A percentile compares a stretch with the other conserved stretches of the same genome.
These are phyloP conservation scores for Cyclocybe aegerita DNA, from an alignment of 768 basidiomycete species.

Conservation along the genomic window DNA sequence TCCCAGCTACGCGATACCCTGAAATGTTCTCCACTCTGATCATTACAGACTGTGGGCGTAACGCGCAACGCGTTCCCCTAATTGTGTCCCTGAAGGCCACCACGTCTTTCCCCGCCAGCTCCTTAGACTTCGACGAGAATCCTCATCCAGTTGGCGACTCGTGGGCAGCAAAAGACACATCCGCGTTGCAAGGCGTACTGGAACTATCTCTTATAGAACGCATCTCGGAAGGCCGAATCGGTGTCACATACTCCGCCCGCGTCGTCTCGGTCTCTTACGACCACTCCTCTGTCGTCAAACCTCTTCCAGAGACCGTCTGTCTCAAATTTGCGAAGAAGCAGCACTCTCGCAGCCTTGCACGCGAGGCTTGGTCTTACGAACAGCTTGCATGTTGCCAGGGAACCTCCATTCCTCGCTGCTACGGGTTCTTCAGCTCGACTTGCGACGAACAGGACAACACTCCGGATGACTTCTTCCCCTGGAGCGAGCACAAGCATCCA, in stretches of 20 bases:
- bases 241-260: background rate
- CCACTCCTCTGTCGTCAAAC: background rate
- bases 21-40: background rate
- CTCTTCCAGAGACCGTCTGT: background rate
- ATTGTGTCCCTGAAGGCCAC: background rate
- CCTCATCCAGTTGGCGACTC: background rate
- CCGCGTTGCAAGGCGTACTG: background rate
- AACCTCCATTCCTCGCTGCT: background rate
- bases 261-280: background rate
- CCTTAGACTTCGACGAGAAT: background rate
- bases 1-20: no score
- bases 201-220: background rate
- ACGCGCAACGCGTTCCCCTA: background rate
- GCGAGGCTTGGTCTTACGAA: constrained; percentile 1
- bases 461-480: no score
- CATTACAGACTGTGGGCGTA: background rate
- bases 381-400: background rate
- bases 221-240: background rate
- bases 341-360: background rate
- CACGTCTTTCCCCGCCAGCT: background rate
- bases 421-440: background rate
- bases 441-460: background rate
- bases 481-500: no score
- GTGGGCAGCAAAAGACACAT: background rate
- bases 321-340: background rate